Conservation (phyloP, 2,329 filamentous ascomycete species). For the Magnaporthales sp. region DNA sequence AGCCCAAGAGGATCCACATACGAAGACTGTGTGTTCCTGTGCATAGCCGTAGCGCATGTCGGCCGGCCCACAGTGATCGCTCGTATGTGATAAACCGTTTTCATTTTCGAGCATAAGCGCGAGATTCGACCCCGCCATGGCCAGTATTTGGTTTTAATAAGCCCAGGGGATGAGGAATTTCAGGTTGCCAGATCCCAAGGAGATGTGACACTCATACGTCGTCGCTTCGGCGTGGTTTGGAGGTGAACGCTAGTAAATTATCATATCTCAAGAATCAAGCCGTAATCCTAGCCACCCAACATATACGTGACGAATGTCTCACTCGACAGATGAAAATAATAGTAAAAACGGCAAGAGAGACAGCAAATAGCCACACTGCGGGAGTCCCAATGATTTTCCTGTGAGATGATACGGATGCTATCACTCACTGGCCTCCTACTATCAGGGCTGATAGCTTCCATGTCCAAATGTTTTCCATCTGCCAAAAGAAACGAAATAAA, state of each 20-base stretch:
- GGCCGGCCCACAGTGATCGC: neutral
- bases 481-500: neutral
- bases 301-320: neutral
- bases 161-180: neutral
- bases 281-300: neutral
- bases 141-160: neutral
- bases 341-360: neutral
- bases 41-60: neutral
- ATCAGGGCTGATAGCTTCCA: neutral
- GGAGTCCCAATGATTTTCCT: neutral
- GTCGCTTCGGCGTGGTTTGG: neutral
- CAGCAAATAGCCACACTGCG: neutral
- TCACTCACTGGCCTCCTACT: neutral
- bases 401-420: neutral
- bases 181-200: neutral
- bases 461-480: neutral
- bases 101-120: neutral
- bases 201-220: neutral
- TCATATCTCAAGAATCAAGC: neutral
- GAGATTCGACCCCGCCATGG: neutral
- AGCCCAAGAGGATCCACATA: neutral
- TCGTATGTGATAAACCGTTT: neutral
- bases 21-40: neutral
- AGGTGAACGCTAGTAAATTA: neutral
- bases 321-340: slow-evolving; percentile 1